Percentiles rank a stretch among this genome's conserved stretches.
Evolutionary conservation across 1,284 basidiomycete species (phyloP).

Genomic region (Bondarzewia mesenterica): DNA sequence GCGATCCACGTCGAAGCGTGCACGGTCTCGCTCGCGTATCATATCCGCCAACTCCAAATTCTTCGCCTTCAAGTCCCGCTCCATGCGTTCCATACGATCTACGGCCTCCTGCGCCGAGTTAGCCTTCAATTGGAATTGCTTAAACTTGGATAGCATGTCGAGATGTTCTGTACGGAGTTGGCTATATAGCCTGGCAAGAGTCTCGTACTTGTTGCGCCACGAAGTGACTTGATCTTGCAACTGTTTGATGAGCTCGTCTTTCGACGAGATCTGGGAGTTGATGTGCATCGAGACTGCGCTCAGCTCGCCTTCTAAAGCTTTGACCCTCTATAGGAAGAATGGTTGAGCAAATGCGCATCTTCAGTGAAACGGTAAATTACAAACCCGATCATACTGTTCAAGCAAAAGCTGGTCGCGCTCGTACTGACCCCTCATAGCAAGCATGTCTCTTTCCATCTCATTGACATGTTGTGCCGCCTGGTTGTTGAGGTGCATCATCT

Average conservation of each 20-base stretch:
- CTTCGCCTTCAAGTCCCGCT: slow-evolving; percentile 95
- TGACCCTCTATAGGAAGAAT: slow-evolving; percentile 64
- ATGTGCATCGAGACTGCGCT: slow-evolving; percentile 74
- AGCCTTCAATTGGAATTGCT: slow-evolving; percentile 96
- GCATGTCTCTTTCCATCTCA: slow-evolving; percentile 86
- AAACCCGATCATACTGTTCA: slow-evolving; percentile 93
- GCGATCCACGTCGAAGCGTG: slow-evolving; percentile 94
- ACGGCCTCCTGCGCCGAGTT: slow-evolving; percentile 99
- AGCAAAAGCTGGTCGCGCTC: slow-evolving; percentile 97
- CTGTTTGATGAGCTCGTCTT: slow-evolving; percentile 94
- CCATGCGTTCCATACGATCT: slow-evolving; percentile 99
- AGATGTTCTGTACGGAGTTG: slow-evolving; percentile 96
- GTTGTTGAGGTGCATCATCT: slow-evolving; percentile 70
- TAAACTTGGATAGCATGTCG: slow-evolving; percentile 96
- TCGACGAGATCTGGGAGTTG: slow-evolving; percentile 82
- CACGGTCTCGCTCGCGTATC: slow-evolving; percentile 96
- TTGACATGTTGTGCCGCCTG: slow-evolving; percentile 61
- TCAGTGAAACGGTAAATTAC: slow-evolving; percentile 20
- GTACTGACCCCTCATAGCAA: slow-evolving; percentile 94
- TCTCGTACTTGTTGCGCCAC: slow-evolving; percentile 99
- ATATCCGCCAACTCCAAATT: slow-evolving; percentile 98
- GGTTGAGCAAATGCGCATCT: slow-evolving; percentile 4
- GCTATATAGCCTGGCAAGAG: slow-evolving; percentile 96
- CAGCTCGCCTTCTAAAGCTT: slow-evolving; percentile 92
- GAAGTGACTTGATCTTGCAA: slow-evolving; percentile 94